phyloP scores from a whole-genome alignment of 73 alveolate genomes.

The Stentor coeruleus region DNA sequence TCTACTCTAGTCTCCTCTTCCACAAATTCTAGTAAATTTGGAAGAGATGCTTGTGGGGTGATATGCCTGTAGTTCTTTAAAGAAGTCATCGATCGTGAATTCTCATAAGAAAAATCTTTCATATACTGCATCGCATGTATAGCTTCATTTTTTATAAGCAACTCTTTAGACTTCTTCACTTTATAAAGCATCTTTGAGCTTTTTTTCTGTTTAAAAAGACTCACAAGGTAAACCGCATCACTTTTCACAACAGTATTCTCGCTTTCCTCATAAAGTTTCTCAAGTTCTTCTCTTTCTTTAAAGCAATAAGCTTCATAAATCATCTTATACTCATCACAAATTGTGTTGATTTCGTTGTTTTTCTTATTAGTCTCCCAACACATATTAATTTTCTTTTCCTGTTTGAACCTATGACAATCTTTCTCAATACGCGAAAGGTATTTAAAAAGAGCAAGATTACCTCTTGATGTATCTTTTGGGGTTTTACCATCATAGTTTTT shows the following conservation, averaged over 20 bases:
- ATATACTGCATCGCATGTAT: too few relatives aligned
- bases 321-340: neutral
- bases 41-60: too few relatives aligned
- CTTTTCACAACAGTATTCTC: neutral
- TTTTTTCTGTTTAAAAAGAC: neutral
- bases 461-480: conserved; percentile 22
- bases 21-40: too few relatives aligned
- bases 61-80: too few relatives aligned
- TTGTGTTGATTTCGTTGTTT: neutral
- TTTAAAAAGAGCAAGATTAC: neutral
- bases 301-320: neutral
- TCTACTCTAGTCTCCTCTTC: neutral
- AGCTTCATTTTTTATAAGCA: too few relatives aligned
- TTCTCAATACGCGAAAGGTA: neutral
- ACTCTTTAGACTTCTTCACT: too few relatives aligned
- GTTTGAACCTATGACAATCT: conserved; percentile 9
- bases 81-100: too few relatives aligned
- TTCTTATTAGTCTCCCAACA: neutral
- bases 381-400: neutral
- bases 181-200: too few relatives aligned
- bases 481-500: conserved; percentile 38
- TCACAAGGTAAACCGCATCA: neutral
- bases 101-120: too few relatives aligned
- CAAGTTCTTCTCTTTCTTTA: neutral
- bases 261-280: neutral